Conservation (phyloP, 306 rosid genomes). For the Abrus pulchellus region DNA sequence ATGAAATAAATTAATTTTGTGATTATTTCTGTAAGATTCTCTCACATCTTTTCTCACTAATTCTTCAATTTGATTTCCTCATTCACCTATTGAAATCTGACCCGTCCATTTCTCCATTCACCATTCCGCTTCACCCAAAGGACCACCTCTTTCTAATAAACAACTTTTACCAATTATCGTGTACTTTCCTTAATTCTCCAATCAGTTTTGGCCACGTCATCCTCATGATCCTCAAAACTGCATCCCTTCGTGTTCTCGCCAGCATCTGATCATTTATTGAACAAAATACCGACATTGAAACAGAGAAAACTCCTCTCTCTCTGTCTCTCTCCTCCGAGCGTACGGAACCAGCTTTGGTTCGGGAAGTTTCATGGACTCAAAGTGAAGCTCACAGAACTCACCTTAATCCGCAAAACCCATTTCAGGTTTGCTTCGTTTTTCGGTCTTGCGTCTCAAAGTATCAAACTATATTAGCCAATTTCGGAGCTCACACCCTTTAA, state of each 20-base stretch:
- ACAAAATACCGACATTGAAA: background rate
- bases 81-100: conserved; percentile 2
- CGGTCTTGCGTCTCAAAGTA: background rate
- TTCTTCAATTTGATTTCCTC: background rate
- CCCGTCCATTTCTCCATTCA: conserved; percentile 18
- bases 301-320: background rate
- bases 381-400: conserved; percentile 10
- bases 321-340: conserved; percentile 30
- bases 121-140: conserved; percentile 2
- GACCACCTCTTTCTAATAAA: background rate
- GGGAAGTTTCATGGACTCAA: conserved; percentile 20
- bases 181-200: background rate
- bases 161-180: background rate
- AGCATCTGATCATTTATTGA: conserved; percentile 35
- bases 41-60: background rate
- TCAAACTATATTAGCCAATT: background rate
- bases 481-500: background rate
- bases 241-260: background rate
- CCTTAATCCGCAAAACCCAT: conserved; percentile 29
- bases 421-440: conserved; percentile 48
- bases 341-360: conserved; percentile 1
- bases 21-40: background rate
- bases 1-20: no score
- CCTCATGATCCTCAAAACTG: background rate
- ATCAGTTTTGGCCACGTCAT: background rate